Evolutionary conservation across 1,139 yeast species (phyloP).

Genomic region (Taphrina wiesneri): DNA sequence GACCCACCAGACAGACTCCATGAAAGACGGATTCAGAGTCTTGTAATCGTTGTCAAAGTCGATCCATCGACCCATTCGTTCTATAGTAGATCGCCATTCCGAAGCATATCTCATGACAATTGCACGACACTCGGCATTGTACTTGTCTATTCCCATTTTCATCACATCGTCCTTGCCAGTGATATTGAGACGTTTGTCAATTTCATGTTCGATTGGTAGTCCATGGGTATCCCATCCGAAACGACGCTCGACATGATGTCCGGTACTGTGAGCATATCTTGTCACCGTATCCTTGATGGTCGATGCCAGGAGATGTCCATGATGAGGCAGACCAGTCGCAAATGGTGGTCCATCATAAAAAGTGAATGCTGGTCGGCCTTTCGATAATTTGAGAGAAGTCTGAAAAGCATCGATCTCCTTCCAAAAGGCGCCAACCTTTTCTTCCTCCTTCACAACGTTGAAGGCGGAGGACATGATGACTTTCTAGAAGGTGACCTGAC

Average conservation of each 20-base stretch:
- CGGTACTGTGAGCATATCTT: constrained; percentile 96
- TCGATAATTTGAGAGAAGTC: constrained; percentile 75
- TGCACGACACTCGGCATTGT: constrained; percentile 89
- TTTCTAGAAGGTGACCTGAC: not conserved
- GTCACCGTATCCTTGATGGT: constrained; percentile 89
- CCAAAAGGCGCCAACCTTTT: constrained; percentile 76
- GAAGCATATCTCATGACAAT: constrained; percentile 96
- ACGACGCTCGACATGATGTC: constrained; percentile 91
- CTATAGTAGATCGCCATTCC: constrained; percentile 91
- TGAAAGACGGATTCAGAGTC: constrained; percentile 88
- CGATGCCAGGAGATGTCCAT: constrained; percentile 94
- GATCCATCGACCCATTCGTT: constrained; percentile 97
- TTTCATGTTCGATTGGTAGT: constrained; percentile 95
- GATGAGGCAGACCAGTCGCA: constrained; percentile 93
- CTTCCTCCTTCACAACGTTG: constrained; percentile 86
- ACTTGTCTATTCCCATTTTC: constrained; percentile 76
- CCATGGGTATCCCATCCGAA: constrained; percentile 99
- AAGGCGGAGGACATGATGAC: constrained; percentile 37
- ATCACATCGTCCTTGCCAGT: constrained; percentile 91
- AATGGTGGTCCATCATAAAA: constrained; percentile 99
- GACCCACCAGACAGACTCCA: constrained; percentile 99
- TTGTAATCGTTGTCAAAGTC: constrained; percentile 98
- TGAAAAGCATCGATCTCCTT: constrained; percentile 89
- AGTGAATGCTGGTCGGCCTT: constrained; percentile 83
- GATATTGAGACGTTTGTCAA: constrained; percentile 94